These are phyloP conservation scores for Bodo saltans DNA, from an alignment of 78 protist species.

Conservation along the genomic window DNA sequence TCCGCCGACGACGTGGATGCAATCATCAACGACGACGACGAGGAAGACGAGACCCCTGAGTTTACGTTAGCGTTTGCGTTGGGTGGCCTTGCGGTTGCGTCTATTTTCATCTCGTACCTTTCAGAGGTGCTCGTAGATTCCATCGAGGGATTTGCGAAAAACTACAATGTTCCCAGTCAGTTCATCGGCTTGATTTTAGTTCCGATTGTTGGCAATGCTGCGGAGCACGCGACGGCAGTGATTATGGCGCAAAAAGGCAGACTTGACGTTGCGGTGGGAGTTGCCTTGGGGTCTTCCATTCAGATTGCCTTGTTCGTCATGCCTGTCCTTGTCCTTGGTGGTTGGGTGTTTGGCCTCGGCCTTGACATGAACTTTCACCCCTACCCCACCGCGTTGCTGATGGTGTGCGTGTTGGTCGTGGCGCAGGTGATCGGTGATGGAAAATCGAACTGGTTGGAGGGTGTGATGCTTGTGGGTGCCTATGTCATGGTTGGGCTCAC, in stretches of 20 bases:
- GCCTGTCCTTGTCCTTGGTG: constrained; percentile 8
- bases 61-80: not conserved
- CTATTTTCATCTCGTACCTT: not conserved
- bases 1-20: not conserved
- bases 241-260: not conserved
- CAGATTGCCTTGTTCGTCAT: constrained; percentile 28
- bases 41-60: constrained; percentile 7
- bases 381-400: constrained; percentile 18
- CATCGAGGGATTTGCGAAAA: not conserved
- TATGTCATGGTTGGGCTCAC: constrained; percentile 19
- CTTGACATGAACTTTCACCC: constrained; percentile 37
- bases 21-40: not conserved
- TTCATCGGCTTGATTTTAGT: constrained; percentile 8
- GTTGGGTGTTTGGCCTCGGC: constrained; percentile 19
- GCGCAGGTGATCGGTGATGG: not conserved
- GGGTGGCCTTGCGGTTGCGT: not conserved
- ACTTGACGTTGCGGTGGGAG: constrained; percentile 26
- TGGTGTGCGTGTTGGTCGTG: constrained; percentile 38
- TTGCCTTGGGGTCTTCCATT: constrained; percentile 23
- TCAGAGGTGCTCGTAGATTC: constrained; percentile 13
- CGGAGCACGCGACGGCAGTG: constrained; percentile 31
- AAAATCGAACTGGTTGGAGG: constrained; percentile 47
- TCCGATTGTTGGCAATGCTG: constrained; percentile 26
- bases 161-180: not conserved
- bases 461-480: constrained; percentile 22